Conservation (phyloP, 768 basidiomycete genomes). For the Cystofilobasidium macerans region DNA sequence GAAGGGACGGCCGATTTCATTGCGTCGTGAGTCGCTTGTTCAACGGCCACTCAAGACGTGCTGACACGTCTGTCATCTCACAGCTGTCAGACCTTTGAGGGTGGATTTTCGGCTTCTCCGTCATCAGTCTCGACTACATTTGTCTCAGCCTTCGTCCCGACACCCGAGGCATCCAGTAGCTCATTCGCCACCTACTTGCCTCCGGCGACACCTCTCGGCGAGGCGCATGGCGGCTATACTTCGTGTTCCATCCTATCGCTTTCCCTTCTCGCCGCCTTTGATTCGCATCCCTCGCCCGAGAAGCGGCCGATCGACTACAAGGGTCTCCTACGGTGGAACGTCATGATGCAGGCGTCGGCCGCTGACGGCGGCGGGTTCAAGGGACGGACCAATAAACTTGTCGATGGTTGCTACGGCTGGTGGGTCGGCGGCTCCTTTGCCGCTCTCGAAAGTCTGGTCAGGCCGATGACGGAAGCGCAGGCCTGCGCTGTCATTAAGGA, state of each 20-base stretch:
- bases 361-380: conserved; percentile 83
- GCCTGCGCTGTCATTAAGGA: conserved; percentile 25
- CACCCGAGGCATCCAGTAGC: conserved; percentile 26
- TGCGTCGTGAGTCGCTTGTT: not conserved
- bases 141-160: conserved; percentile 34
- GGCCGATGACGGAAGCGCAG: conserved; percentile 26
- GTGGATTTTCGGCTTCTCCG: conserved; percentile 60
- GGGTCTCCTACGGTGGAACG: conserved; percentile 65
- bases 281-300: not conserved
- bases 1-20: conserved; percentile 59
- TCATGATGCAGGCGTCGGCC: conserved; percentile 69
- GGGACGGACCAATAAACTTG: conserved; percentile 93
- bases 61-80: not conserved
- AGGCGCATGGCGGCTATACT: conserved; percentile 96
- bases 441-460: conserved; percentile 50
- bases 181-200: conserved; percentile 34
- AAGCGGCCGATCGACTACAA: conserved; percentile 46
- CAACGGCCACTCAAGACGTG: too few species aligned
- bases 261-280: conserved; percentile 58
- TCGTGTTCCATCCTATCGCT: conserved; percentile 83
- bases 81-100: conserved; percentile 91
- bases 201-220: conserved; percentile 69
- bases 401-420: conserved; percentile 99
- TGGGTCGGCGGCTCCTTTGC: conserved; percentile 88
- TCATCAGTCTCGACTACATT: conserved; percentile 57